Evolutionary conservation across 108 stramenopile species (phyloP), one percentile per base, ranked within the genome.

Genomic region (Nitzschia sp.): DNA sequence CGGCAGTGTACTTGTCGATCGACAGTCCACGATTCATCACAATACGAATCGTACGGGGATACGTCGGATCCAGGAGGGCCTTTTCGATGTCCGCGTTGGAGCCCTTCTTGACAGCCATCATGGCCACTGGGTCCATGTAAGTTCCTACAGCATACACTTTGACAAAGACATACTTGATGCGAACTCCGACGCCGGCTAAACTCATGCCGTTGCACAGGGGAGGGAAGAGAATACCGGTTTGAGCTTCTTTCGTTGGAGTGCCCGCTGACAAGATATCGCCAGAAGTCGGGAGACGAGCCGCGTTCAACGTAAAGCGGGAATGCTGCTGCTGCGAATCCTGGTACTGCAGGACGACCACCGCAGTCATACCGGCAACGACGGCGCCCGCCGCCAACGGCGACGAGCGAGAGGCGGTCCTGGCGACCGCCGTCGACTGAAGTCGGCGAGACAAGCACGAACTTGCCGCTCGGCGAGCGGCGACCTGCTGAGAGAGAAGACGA

Each of bases 81-180:
- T 81, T 83, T 67, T 89, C 64, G n/a, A 84, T 73, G n/a, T 68
- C 66, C 21, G 68, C 82, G 3, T 54, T 31, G 26, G 76, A 72
- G 16, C 77, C 66, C 25, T 66, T 80, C 59, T 91, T 93, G 44
- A 93, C 63, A 21, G 77, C 75, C 61, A 77, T 75, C 86, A 94
- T 88, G 62, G 88, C 93, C 21, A 88, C 34, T 2, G 86, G 87
- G 64, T 91, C 90, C 28, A 90, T 56, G 67, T 95, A 95, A 19
- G 90, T 86, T 33, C 90, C 94, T 4, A 91, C 94, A 23, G 90
- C 94, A 66, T 95, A 95, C 1, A 94, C 92, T 72, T 95, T 95
- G 45, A 95, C 89, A 76, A 95, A 90, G 35, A 87, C 87, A 59
- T 82, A 95, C 75, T 95, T 95, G 59, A 95, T 67, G 22, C 94